These are phyloP conservation scores for Cerioporus squamosus DNA, from an alignment of 1,284 basidiomycete genomes.

Conservation along the genomic window DNA sequence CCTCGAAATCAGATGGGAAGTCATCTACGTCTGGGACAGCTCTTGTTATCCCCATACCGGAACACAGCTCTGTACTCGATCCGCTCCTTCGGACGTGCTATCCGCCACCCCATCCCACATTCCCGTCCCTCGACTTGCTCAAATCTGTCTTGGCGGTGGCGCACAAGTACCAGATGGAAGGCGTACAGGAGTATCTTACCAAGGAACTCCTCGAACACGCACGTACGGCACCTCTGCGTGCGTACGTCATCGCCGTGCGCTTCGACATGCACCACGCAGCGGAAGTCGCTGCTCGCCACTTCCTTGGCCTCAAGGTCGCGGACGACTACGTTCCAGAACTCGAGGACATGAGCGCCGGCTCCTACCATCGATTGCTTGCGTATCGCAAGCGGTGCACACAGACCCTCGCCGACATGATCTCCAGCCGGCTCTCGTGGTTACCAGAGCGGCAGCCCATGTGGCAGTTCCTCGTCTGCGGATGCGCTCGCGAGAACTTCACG, in stretches of 20 bases:
- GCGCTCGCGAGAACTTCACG: background rate
- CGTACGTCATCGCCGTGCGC: slow-evolving; percentile 1
- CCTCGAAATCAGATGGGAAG: too few relatives aligned
- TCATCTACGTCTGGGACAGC: too few relatives aligned
- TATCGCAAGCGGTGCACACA: slow-evolving; percentile 1
- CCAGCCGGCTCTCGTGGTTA: background rate
- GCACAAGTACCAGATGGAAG: slow-evolving; percentile 26
- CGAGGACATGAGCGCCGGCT: background rate
- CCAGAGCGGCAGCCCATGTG: background rate
- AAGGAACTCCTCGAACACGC: background rate
- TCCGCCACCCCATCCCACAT: slow-evolving; percentile 10
- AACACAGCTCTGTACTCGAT: slow-evolving; percentile 20
- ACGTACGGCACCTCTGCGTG: slow-evolving; percentile 1
- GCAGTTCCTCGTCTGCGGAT: background rate
- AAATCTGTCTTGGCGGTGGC: slow-evolving; percentile 16
- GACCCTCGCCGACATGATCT: slow-evolving; percentile 5
- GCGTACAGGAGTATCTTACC: slow-evolving; percentile 1
- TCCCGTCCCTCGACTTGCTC: slow-evolving; percentile 12
- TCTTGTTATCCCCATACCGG: slow-evolving; percentile 1
- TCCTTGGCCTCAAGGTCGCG: background rate
- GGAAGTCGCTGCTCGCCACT: slow-evolving; percentile 2
- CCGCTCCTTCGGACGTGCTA: slow-evolving; percentile 19
- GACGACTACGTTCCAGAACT: slow-evolving; percentile 1
- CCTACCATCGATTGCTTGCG: slow-evolving; percentile 1
- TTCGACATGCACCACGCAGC: background rate